These are phyloP conservation scores for Agaricus blazei DNA, from an alignment of 768 basidiomycete genomes.

Conservation along the genomic window DNA sequence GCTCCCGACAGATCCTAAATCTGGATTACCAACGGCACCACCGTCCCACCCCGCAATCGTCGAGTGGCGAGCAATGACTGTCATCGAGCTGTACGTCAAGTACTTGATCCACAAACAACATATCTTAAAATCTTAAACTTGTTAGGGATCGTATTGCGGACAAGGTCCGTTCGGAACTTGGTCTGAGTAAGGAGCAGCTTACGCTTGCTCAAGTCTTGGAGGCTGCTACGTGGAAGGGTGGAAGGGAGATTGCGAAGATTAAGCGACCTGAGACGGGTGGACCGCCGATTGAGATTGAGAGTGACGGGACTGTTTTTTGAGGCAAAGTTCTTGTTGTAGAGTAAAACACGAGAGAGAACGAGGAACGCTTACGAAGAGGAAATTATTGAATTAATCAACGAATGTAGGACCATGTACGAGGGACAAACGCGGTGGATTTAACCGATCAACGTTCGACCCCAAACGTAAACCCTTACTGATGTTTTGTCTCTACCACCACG, in stretches of 20 bases:
- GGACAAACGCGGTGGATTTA: too few relatives aligned
- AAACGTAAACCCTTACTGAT: too few relatives aligned
- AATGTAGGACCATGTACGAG: too few relatives aligned
- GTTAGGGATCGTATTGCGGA: constrained; percentile 75
- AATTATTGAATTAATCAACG: too few relatives aligned
- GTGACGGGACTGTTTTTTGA: constrained; percentile 80
- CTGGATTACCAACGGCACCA: constrained; percentile 56
- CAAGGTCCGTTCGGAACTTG: constrained; percentile 57
- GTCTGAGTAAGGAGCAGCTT: constrained; percentile 46
- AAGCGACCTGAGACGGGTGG: constrained; percentile 71
- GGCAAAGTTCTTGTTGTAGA: background rate
- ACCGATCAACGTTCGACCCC: too few relatives aligned
- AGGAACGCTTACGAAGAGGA: too few relatives aligned
- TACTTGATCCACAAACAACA: background rate
- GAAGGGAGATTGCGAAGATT: constrained; percentile 83
- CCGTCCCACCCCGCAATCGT: constrained; percentile 88
- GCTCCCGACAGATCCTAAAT: constrained; percentile 44
- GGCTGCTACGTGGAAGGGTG: constrained; percentile 96
- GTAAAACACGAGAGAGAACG: too few relatives aligned
- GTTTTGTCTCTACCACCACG: too few relatives aligned
- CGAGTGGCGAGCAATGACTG: constrained; percentile 96
- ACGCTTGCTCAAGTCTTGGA: constrained; percentile 87
- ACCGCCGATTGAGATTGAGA: constrained; percentile 82
- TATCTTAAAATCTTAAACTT: background rate
- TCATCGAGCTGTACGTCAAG: constrained; percentile 77